Percentiles rank a stretch among this genome's conserved stretches.
Conservation (phyloP, 805 yeast genomes). For the Yamadazyma endophytica region DNA sequence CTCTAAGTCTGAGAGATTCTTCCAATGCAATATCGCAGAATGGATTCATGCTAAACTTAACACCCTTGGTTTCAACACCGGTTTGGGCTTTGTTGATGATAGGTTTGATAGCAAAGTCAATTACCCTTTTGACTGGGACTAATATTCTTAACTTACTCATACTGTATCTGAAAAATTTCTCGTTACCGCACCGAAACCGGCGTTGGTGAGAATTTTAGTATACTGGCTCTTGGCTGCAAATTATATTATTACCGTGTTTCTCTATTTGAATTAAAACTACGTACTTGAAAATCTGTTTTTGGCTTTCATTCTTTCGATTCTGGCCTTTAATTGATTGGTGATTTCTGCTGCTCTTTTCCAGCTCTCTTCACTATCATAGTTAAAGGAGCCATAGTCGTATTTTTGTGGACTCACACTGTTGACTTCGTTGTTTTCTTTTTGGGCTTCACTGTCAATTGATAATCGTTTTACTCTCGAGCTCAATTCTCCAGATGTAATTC, state of each 20-base stretch:
- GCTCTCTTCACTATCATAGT: constrained; percentile 51
- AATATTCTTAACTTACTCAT: constrained; percentile 59
- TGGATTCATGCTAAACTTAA: constrained; percentile 91
- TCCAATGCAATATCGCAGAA: constrained; percentile 98
- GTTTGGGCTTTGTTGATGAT: constrained; percentile 81
- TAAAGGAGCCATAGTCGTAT: background rate
- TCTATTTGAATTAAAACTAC: background rate
- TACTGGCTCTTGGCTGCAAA: background rate
- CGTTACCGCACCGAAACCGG: constrained; percentile 8
- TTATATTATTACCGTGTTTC: background rate
- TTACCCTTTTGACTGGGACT: constrained; percentile 93
- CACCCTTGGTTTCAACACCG: constrained; percentile 84
- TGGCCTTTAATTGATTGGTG: constrained; percentile 76
- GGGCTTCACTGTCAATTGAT: constrained; percentile 25
- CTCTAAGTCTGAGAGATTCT: constrained; percentile 81
- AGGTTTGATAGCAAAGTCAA: constrained; percentile 92
- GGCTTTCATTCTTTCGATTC: constrained; percentile 88
- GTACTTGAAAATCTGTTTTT: constrained; percentile 26
- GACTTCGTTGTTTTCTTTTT: constrained; percentile 2
- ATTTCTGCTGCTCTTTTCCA: constrained; percentile 92
- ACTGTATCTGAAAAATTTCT: background rate
- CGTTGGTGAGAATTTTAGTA: background rate
- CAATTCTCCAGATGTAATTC: constrained; percentile 31
- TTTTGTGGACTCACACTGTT: background rate
- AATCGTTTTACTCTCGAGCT: constrained; percentile 38